A percentile compares a stretch with the other conserved stretches of the same genome.
Evolutionary conservation across 2,329 filamentous ascomycete genomes (phyloP).

Genomic region (Sarocladium kiliense): DNA sequence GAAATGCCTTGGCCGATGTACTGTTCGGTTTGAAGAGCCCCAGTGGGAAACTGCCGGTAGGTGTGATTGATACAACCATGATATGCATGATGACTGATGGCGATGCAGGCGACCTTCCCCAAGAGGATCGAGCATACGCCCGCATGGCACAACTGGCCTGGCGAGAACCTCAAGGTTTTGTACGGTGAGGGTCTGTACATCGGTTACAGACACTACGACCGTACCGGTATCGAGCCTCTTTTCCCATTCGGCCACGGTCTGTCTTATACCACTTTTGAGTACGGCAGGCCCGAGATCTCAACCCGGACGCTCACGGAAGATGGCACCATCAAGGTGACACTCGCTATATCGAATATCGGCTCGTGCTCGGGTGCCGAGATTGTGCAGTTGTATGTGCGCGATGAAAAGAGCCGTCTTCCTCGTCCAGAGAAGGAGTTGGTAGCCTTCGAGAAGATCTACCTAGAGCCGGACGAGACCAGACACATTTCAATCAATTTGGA

Average conservation of each 20-base stretch:
- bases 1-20: conserved; percentile 61
- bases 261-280: conserved; percentile 66
- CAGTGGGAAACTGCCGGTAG: conserved; percentile 28
- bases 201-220: conserved; percentile 70
- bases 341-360: conserved; percentile 52
- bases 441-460: conserved; percentile 60
- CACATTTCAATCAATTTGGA: conserved; percentile 41
- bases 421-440: conserved; percentile 67
- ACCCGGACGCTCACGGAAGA: conserved; percentile 32
- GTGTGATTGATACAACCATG: neutral
- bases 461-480: conserved; percentile 51
- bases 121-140: conserved; percentile 59
- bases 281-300: conserved; percentile 51
- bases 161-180: conserved; percentile 61
- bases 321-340: conserved; percentile 36
- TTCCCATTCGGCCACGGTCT: conserved; percentile 73
- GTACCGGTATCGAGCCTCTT: conserved; percentile 50
- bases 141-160: conserved; percentile 68
- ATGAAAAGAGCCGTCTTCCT: conserved; percentile 56
- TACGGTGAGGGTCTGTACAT: conserved; percentile 72
- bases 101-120: conserved; percentile 57
- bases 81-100: neutral
- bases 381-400: conserved; percentile 64
- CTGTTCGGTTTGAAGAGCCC: conserved; percentile 59
- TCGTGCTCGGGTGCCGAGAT: conserved; percentile 53